A percentile compares a stretch with the other conserved stretches of the same genome.
phyloP scores from a whole-genome alignment of 768 basidiomycete genomes.

The Lactarius sanguifluus region DNA sequence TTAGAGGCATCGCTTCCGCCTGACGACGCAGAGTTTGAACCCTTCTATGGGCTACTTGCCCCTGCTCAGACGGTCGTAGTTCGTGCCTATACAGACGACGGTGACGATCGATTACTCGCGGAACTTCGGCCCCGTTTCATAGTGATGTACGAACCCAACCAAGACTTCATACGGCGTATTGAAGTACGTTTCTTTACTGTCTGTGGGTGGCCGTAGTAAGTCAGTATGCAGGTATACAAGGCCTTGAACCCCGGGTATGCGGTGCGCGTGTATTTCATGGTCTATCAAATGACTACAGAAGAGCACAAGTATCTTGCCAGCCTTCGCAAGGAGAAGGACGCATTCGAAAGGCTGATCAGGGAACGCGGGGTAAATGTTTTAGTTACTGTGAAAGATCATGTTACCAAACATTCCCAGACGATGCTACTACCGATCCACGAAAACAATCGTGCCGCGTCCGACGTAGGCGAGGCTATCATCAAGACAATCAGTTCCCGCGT shows the following conservation, averaged over 20 bases:
- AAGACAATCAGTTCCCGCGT: slow-evolving; percentile 82
- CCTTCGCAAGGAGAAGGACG: slow-evolving; percentile 87
- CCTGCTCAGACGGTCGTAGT: slow-evolving; percentile 83
- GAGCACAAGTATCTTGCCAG: slow-evolving; percentile 94
- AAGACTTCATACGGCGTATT: slow-evolving; percentile 88
- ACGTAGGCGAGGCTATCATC: slow-evolving; percentile 56
- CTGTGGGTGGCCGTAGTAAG: background rate
- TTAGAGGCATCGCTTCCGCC: slow-evolving; percentile 19
- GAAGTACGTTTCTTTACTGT: slow-evolving; percentile 55
- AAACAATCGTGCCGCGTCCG: slow-evolving; percentile 46
- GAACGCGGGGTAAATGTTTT: slow-evolving; percentile 77
- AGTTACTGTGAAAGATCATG: background rate
- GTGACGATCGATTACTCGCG: slow-evolving; percentile 83
- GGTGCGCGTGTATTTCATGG: slow-evolving; percentile 91
- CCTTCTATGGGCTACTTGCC: slow-evolving; percentile 73
- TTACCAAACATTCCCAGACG: slow-evolving; percentile 45
- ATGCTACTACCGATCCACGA: slow-evolving; percentile 88
- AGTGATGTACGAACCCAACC: slow-evolving; percentile 93
- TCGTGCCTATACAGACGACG: slow-evolving; percentile 86
- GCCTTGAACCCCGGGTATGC: slow-evolving; percentile 78
- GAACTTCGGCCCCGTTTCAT: slow-evolving; percentile 91
- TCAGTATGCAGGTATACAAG: slow-evolving; percentile 69
- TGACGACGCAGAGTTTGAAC: slow-evolving; percentile 57
- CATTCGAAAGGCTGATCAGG: slow-evolving; percentile 89
- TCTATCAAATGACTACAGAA: slow-evolving; percentile 91